phyloP scores from a whole-genome alignment of 2,329 filamentous ascomycete species.

The Phaeosphaeria sp. region DNA sequence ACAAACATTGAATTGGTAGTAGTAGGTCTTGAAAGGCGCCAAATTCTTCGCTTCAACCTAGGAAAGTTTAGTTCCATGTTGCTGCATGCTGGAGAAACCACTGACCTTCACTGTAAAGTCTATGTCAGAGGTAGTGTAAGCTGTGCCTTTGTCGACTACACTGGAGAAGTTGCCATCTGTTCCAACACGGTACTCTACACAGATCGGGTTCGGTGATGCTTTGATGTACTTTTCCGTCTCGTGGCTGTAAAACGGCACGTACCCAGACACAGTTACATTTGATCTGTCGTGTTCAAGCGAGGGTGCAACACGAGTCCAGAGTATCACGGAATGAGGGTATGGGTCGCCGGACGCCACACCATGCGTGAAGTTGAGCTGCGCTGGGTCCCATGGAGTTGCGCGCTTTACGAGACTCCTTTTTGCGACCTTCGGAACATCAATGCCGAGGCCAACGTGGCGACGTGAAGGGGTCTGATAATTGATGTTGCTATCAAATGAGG shows the following conservation, averaged over 20 bases:
- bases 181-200: conserved; percentile 69
- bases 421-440: conserved; percentile 65
- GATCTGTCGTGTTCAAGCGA: conserved; percentile 48
- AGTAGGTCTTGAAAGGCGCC: conserved; percentile 69
- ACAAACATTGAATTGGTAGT: conserved; percentile 74
- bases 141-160: conserved; percentile 63
- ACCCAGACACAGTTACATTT: conserved; percentile 62
- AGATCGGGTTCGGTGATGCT: conserved; percentile 67
- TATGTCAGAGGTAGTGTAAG: conserved; percentile 74
- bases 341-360: conserved; percentile 59
- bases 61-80: conserved; percentile 14
- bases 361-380: conserved; percentile 42
- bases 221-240: conserved; percentile 60
- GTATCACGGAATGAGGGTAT: conserved; percentile 49
- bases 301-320: conserved; percentile 47
- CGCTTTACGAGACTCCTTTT: conserved; percentile 53
- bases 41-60: conserved; percentile 70
- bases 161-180: conserved; percentile 54
- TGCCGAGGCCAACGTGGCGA: conserved; percentile 67
- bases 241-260: conserved; percentile 60
- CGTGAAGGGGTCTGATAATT: conserved; percentile 72
- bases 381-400: conserved; percentile 46
- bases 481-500: conserved; percentile 56
- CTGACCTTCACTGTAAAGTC: conserved; percentile 75
- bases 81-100: background rate